These are phyloP conservation scores for Sugiyamaella boreocaroliniensis DNA, from an alignment of 805 yeast genomes.

Conservation along the genomic window DNA sequence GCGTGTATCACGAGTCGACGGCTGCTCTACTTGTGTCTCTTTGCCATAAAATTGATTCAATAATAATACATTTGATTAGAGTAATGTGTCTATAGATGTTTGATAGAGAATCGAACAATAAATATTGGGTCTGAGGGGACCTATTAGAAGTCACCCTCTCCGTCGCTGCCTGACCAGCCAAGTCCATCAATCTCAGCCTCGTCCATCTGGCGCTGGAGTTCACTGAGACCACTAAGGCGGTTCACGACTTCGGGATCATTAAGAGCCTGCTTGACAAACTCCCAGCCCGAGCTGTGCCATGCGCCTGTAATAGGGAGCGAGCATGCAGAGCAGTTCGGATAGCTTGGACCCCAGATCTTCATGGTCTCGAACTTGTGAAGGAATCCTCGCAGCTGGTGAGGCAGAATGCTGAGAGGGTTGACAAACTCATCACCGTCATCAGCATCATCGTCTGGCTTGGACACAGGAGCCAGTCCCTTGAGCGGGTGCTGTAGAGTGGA, in stretches of 20 bases:
- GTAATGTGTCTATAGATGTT: neutral
- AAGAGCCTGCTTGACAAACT: constrained; percentile 66
- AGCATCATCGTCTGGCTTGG: constrained; percentile 16
- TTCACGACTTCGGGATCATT: constrained; percentile 63
- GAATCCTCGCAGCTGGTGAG: constrained; percentile 91
- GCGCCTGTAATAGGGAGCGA: constrained; percentile 50
- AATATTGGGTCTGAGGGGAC: neutral
- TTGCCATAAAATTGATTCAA: too few relatives aligned
- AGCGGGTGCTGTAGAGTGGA: constrained; percentile 63
- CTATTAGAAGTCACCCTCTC: neutral
- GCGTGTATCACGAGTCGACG: neutral
- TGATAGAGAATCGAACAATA: neutral
- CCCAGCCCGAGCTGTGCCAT: constrained; percentile 62
- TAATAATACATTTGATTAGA: neutral
- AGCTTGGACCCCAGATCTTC: constrained; percentile 65
- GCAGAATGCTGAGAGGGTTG: constrained; percentile 53
- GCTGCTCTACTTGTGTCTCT: too few relatives aligned
- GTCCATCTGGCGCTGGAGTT: constrained; percentile 68
- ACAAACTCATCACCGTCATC: constrained; percentile 23
- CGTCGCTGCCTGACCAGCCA: constrained; percentile 32
- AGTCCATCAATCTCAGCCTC: constrained; percentile 34
- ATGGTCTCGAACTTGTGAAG: constrained; percentile 57
- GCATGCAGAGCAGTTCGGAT: constrained; percentile 81
- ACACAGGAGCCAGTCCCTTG: constrained; percentile 38
- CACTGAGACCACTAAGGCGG: constrained; percentile 67